These are phyloP conservation scores for Pseudopediastrum boryanum DNA, from an alignment of 139 green algal genomes.

Conservation along the genomic window DNA sequence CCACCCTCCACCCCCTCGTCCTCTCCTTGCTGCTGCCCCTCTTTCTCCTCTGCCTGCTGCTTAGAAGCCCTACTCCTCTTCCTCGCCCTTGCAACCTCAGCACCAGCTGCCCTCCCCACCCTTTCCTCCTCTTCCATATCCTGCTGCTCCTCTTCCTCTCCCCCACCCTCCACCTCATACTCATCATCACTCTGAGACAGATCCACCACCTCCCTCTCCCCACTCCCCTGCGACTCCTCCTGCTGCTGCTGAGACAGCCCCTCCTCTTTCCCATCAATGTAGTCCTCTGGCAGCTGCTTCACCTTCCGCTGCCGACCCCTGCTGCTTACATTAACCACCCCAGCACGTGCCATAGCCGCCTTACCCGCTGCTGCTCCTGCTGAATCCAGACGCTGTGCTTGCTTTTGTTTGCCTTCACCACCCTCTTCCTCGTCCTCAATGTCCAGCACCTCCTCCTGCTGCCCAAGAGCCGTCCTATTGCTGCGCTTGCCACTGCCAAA, in stretches of 20 bases:
- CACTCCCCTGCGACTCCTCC: constrained; percentile 18
- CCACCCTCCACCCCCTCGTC: not conserved
- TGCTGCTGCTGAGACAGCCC: not conserved
- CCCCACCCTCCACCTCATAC: no score
- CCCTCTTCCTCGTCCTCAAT: no score
- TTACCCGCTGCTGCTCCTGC: no score
- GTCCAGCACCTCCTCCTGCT: no score
- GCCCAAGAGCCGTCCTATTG: no score
- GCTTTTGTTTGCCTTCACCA: no score
- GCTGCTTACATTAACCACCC: not conserved
- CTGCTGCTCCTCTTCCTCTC: constrained; percentile 21
- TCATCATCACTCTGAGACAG: not conserved
- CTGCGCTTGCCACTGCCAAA: no score
- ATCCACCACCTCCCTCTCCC: constrained; percentile 1
- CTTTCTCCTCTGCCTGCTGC: not conserved
- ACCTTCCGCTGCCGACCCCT: not conserved
- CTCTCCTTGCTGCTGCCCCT: not conserved
- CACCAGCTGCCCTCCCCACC: constrained; percentile 12
- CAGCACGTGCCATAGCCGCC: not conserved
- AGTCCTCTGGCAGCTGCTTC: not conserved
- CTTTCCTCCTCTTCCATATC: constrained; percentile 2
- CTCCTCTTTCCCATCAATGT: not conserved
- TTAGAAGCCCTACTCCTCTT: no score
- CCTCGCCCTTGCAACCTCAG: no score
- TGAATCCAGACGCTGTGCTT: no score